Evolutionary conservation across 108 stramenopile genomes (phyloP).

Genomic region (Nitzschia sp.): DNA sequence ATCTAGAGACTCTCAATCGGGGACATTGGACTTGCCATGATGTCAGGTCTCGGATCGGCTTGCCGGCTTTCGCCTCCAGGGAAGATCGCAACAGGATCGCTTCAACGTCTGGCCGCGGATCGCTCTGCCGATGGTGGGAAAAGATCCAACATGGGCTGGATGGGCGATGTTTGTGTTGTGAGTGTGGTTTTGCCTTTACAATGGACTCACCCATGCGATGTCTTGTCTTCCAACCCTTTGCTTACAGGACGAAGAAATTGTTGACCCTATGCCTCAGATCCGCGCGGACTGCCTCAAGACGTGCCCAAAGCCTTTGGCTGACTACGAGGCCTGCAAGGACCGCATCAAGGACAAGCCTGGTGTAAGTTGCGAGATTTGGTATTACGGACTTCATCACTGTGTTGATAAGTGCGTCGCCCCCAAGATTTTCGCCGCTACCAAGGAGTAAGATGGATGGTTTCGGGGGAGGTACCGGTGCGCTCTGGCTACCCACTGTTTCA

Average conservation of each 20-base stretch:
- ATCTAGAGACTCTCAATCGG: neutral
- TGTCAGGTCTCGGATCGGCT: neutral
- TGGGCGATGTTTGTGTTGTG: neutral
- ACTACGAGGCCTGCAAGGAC: conserved; percentile 82
- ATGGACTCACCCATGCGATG: neutral
- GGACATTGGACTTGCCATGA: neutral
- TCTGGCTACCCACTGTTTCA: no score
- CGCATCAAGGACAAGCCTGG: conserved; percentile 81
- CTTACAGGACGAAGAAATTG: conserved; percentile 66
- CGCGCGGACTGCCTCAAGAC: conserved; percentile 63
- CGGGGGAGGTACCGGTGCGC: neutral
- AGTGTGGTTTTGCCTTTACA: neutral
- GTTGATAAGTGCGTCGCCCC: conserved; percentile 91
- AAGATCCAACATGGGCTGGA: neutral
- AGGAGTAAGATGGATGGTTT: conserved; percentile 46
- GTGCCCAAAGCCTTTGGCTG: conserved; percentile 62
- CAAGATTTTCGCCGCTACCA: conserved; percentile 79
- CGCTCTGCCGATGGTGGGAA: neutral
- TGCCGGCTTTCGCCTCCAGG: neutral
- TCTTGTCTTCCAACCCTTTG: neutral
- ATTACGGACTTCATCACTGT: conserved; percentile 86
- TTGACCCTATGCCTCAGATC: conserved; percentile 78
- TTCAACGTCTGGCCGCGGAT: neutral
- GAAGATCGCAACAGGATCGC: conserved; percentile 1
- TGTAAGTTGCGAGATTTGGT: conserved; percentile 91